A percentile compares a stretch with the other conserved stretches of the same genome.
phyloP scores from a whole-genome alignment of 495 filamentous ascomycete species.

The Daldinia vernicosa region DNA sequence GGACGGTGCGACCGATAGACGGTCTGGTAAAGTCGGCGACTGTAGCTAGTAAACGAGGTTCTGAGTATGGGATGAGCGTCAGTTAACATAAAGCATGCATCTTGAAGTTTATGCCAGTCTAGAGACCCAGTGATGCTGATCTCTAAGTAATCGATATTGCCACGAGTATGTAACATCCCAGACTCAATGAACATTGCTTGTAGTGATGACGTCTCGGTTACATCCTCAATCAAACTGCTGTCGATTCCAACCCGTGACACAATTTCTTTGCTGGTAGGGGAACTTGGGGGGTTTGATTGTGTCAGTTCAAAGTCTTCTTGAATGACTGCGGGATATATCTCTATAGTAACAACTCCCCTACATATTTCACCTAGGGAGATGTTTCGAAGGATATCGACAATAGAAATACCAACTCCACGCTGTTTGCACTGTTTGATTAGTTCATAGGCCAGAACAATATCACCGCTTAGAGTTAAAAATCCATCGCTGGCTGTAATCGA shows the following conservation, averaged over 20 bases:
- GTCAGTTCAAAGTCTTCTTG: conserved; percentile 41
- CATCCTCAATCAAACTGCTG: conserved; percentile 50
- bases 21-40: conserved; percentile 56
- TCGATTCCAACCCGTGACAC: conserved; percentile 51
- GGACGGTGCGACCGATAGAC: conserved; percentile 52
- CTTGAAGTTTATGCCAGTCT: conserved; percentile 54
- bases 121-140: conserved; percentile 55
- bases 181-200: conserved; percentile 59
- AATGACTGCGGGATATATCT: conserved; percentile 23
- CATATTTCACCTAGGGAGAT: conserved; percentile 53
- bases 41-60: conserved; percentile 54
- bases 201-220: conserved; percentile 53
- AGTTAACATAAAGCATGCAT: conserved; percentile 51
- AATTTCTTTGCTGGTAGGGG: conserved; percentile 39
- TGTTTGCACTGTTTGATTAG: conserved; percentile 53
- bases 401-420: conserved; percentile 48
- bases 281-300: conserved; percentile 2
- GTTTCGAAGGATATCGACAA: conserved; percentile 51
- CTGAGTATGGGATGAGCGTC: conserved; percentile 56
- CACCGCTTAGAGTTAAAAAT: conserved; percentile 58
- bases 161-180: conserved; percentile 52
- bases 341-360: conserved; percentile 39
- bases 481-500: conserved; percentile 52
- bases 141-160: conserved; percentile 56
- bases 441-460: conserved; percentile 52